These are phyloP conservation scores for Pleurotus eryngii DNA, from an alignment of 768 basidiomycete genomes.

Conservation along the genomic window DNA sequence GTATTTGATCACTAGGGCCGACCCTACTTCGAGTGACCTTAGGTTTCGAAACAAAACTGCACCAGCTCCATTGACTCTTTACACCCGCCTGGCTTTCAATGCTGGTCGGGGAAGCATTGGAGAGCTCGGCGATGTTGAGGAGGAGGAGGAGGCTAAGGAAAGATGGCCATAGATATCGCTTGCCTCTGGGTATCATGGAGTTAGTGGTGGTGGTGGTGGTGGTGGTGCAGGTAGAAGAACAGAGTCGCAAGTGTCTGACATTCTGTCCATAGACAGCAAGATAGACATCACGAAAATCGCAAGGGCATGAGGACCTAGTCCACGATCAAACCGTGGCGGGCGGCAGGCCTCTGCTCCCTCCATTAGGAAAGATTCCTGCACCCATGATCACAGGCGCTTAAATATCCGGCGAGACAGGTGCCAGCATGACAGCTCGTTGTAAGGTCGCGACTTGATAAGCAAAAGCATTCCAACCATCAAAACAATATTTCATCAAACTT, in stretches of 20 bases:
- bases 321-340: background rate
- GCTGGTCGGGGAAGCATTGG: background rate
- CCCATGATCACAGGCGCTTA: background rate
- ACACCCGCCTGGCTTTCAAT: background rate
- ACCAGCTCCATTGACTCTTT: background rate
- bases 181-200: conserved; percentile 9
- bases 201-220: conserved; percentile 1
- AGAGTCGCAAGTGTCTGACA: background rate
- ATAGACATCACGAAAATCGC: background rate
- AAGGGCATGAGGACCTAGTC: background rate
- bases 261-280: no score
- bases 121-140: background rate
- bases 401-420: background rate
- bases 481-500: no score
- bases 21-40: background rate
- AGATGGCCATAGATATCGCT: conserved; percentile 1
- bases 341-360: background rate
- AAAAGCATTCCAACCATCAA: no score
- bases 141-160: background rate
- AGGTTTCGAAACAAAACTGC: background rate
- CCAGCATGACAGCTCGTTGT: no score
- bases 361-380: background rate
- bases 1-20: background rate
- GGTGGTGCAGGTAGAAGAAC: conserved; percentile 1
- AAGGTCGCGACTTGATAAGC: no score